A percentile compares a stretch with the other conserved stretches of the same genome.
Evolutionary conservation across 805 yeast genomes (phyloP).

Genomic region (Myxozyma nipponensis): DNA sequence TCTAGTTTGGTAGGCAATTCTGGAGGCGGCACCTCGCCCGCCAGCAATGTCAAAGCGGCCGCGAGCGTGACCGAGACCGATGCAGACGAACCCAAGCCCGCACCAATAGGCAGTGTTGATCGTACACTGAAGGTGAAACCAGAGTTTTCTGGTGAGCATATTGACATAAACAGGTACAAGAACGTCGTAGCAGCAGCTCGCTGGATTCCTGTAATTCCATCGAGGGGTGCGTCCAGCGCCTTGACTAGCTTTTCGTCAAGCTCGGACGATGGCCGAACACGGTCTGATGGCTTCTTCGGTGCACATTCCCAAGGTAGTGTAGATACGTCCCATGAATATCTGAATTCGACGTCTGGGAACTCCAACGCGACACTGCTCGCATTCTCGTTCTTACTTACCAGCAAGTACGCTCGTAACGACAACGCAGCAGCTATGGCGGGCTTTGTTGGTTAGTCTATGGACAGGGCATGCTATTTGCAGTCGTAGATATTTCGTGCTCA

Average conservation of each 20-base stretch:
- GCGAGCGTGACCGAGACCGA: slow-evolving; percentile 81
- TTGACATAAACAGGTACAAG: slow-evolving; percentile 64
- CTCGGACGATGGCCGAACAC: slow-evolving; percentile 36
- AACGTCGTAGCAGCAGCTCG: slow-evolving; percentile 79
- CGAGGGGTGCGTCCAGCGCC: slow-evolving; percentile 46
- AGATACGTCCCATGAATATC: slow-evolving; percentile 56
- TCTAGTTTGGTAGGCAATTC: neutral
- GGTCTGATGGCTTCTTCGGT: slow-evolving; percentile 28
- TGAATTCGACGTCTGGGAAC: slow-evolving; percentile 77
- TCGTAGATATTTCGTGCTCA: slow-evolving; percentile 23
- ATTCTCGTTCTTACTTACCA: slow-evolving; percentile 48
- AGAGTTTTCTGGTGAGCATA: slow-evolving; percentile 47
- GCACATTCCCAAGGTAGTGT: slow-evolving; percentile 59
- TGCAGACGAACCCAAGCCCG: slow-evolving; percentile 95
- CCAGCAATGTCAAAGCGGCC: slow-evolving; percentile 41
- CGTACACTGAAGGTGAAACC: slow-evolving; percentile 63
- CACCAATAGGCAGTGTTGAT: slow-evolving; percentile 90
- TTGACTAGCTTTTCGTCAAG: slow-evolving; percentile 56
- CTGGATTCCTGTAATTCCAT: slow-evolving; percentile 55
- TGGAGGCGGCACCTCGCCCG: slow-evolving; percentile 19
- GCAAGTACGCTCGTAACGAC: slow-evolving; percentile 74
- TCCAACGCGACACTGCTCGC: slow-evolving; percentile 49
- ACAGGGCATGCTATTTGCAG: neutral
- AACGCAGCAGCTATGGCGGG: slow-evolving; percentile 97
- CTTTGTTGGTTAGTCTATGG: slow-evolving; percentile 32